These are phyloP conservation scores for Dactylellina cionopaga DNA, from an alignment of 2,329 filamentous ascomycete genomes.

Conservation along the genomic window DNA sequence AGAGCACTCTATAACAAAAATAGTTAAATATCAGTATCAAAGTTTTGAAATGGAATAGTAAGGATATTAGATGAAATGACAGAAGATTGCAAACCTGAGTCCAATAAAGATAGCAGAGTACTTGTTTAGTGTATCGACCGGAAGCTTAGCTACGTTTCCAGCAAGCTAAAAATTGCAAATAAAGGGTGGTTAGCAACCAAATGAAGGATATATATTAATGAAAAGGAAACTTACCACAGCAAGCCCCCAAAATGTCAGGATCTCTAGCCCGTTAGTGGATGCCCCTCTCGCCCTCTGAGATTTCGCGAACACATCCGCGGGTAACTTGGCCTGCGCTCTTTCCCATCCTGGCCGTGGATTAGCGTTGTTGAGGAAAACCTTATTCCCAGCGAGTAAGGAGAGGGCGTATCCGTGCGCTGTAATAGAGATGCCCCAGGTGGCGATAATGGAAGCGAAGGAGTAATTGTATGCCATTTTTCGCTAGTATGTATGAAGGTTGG, in stretches of 20 bases:
- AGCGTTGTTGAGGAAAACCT: conserved; percentile 6
- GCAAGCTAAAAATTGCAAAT: neutral
- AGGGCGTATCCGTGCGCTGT: conserved; percentile 2
- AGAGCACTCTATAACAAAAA: conserved; percentile 1
- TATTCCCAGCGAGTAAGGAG: neutral
- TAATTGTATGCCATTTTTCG: conserved; percentile 26
- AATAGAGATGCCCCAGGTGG: conserved; percentile 16
- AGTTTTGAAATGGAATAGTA: neutral
- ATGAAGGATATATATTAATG: no score
- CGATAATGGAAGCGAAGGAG: conserved; percentile 15
- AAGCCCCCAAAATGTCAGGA: conserved; percentile 7
- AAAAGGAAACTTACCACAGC: conserved; percentile 9
- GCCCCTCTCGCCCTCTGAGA: conserved; percentile 11
- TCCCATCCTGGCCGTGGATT: conserved; percentile 17
- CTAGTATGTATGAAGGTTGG: neutral
- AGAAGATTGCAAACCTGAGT: conserved; percentile 4
- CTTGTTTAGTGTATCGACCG: neutral
- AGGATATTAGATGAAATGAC: neutral
- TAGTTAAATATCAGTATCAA: neutral
- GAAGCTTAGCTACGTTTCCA: conserved; percentile 1
- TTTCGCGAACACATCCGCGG: neutral
- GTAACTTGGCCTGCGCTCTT: neutral
- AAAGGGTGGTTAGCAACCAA: neutral
- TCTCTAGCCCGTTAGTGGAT: neutral
- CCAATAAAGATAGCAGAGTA: conserved; percentile 3